Conservation (phyloP, 2,329 filamentous ascomycete species). For the Neofusicoccum cordaticola region DNA sequence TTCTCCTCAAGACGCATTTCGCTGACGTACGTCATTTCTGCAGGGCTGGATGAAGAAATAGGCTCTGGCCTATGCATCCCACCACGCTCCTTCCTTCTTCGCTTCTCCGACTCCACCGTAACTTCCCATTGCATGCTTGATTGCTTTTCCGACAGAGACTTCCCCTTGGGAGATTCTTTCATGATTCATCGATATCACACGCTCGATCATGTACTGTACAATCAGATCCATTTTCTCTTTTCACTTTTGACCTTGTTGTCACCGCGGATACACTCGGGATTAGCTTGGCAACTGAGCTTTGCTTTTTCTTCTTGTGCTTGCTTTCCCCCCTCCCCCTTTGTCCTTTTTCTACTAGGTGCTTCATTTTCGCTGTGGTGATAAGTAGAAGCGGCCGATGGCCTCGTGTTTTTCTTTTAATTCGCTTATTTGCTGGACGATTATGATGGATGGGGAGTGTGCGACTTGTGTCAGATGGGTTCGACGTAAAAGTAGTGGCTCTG, state of each 20-base stretch:
- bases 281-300: background rate
- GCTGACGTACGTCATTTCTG: background rate
- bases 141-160: background rate
- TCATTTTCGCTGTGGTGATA: no score
- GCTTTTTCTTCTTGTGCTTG: background rate
- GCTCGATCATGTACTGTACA: background rate
- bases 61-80: background rate
- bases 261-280: background rate
- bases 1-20: background rate
- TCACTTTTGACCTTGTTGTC: no score
- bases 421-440: no score
- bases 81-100: background rate
- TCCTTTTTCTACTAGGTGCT: background rate
- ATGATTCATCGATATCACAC: background rate
- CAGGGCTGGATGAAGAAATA: conserved; percentile 17
- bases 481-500: background rate
- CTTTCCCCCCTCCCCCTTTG: background rate
- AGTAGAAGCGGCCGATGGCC: no score
- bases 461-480: background rate
- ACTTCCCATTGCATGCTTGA: background rate
- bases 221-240: background rate
- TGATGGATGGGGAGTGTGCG: background rate
- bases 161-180: no score
- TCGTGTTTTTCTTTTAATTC: no score
- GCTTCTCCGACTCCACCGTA: background rate